These are phyloP conservation scores for Apiospora rasikravindrae DNA, from an alignment of 2,329 filamentous ascomycete genomes.

Conservation along the genomic window DNA sequence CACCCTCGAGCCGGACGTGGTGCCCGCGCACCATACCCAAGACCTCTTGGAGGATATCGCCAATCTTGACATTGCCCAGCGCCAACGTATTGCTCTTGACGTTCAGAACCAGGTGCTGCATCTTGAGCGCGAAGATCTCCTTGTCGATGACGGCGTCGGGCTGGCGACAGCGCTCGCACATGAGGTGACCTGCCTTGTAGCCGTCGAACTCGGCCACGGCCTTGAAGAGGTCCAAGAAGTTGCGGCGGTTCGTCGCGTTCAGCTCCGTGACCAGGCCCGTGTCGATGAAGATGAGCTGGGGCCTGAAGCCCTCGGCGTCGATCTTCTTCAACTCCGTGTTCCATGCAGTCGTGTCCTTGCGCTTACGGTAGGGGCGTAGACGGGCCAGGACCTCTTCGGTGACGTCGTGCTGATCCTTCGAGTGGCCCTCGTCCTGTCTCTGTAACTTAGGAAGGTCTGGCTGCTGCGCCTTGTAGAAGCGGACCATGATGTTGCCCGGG, in stretches of 20 bases:
- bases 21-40: constrained; percentile 89
- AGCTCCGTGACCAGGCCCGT: constrained; percentile 94
- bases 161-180: constrained; percentile 94
- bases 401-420: constrained; percentile 62
- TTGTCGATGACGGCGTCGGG: constrained; percentile 87
- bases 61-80: constrained; percentile 92
- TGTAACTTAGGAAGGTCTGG: constrained; percentile 64
- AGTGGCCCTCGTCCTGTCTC: constrained; percentile 36
- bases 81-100: constrained; percentile 93
- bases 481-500: constrained; percentile 98
- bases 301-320: constrained; percentile 85
- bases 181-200: constrained; percentile 90
- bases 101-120: constrained; percentile 92
- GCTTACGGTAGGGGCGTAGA: constrained; percentile 72
- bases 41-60: constrained; percentile 90
- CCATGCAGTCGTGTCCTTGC: constrained; percentile 73
- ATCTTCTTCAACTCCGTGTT: constrained; percentile 74
- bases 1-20: constrained; percentile 92
- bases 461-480: constrained; percentile 86
- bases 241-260: constrained; percentile 81
- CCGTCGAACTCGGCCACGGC: constrained; percentile 96
- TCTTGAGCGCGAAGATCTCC: constrained; percentile 91
- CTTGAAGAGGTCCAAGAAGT: constrained; percentile 95
- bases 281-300: constrained; percentile 96
- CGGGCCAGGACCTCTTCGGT: constrained; percentile 86